Base-by-base conservation (phyloP, 2,329 filamentous ascomycete genomes). In the Harringtonia aguacate region DNA sequence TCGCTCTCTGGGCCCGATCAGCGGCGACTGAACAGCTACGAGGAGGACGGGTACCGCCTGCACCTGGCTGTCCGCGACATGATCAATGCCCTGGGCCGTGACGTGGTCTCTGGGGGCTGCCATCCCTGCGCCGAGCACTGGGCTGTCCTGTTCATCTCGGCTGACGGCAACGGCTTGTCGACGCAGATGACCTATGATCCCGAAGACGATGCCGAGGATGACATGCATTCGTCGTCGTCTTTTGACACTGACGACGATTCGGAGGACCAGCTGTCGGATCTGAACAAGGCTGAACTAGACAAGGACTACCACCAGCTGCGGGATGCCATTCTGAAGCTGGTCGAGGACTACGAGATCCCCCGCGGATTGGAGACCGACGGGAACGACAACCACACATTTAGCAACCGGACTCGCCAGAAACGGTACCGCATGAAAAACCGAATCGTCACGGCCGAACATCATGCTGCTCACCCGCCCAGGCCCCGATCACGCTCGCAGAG, bases 41-140 rank as follows among this genome's bases (percentile, higher is more conserved):
- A 81, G 46, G 77, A 81, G 41, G 77, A 84, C 47, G 76, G 80
- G 2, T 77, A 74, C 51, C 76, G 75, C 29, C 67, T 88, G 41
- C 77, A 81, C 30, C 65, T 77, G 48, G 81, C 82, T 5, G 68
- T 86, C 42, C 79, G 84, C 44, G 82, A 87, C 53, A 79, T 88
- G 79, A 72, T 67, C 8, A 76, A 83, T 38, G 70, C 71, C 7
- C 64, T 87, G 10, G 82, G 83, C 5, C 55, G 67, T 8, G 80
- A 87, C 14, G 73, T 68, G 13, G 69, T 81, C 17, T 77, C 79
- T 40, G 84, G 83, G 20, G 69, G 76, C 14, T 82, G 79, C 44
- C 84, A 92, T 54, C 86, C 86, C 9, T 90, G 85, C 49, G 81
- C 82, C 2, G 87, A 94, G 61, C 73, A 81, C 45, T 94, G 87